Base-by-base conservation (phyloP, 495 filamentous ascomycete species). In the Penicillium maclennaniae region DNA sequence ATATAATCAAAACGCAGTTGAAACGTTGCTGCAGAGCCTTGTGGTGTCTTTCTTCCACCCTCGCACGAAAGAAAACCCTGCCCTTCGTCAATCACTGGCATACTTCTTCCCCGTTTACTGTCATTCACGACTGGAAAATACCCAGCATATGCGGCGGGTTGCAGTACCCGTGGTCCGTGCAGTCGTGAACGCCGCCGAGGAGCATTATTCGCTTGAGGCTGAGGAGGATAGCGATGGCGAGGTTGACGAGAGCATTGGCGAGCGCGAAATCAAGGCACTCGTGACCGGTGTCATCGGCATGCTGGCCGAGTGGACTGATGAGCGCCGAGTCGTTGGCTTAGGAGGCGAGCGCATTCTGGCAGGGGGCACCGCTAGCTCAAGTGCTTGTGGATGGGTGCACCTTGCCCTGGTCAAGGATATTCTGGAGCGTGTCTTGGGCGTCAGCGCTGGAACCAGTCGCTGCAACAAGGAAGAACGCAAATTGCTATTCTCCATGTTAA, bases 21-120 rank as follows among this genome's bases (percentile, higher is more conserved):
- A 84, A 10, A 83, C 91, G 53, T 78, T 99, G 5, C 80, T 99
- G 45, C 89, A 88, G 66, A 85, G 84, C 0, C 81, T 96, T 4
- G 82, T 95, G 3, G 71, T 92, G 6, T 82, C 88, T 19, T 97
- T 95, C 72, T 99, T 97, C 67, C 87, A 95, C 66, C 95, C 95
- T 3, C 83, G 85, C 23, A 92, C 89, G 14, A 77, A 80, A 2
- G 80, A 83, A 36, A 97, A 96, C 63, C 87, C 93, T 54, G 83
- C 81, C n/a, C 85, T 97, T 17, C 79, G 91, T 0, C 93, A 98
- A 69, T 84, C 89, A 0, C 78, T 98, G 21, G 89, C 87, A 47
- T 98, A 98, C 67, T 97, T 97, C 78, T 79, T 98, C 58, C 93
- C 93, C 0, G 93, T 97, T 0, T 98, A 95, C 76, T 91, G 88